Conservation (phyloP, 176 grass and related monocot genomes). For the Carex cristatella region DNA sequence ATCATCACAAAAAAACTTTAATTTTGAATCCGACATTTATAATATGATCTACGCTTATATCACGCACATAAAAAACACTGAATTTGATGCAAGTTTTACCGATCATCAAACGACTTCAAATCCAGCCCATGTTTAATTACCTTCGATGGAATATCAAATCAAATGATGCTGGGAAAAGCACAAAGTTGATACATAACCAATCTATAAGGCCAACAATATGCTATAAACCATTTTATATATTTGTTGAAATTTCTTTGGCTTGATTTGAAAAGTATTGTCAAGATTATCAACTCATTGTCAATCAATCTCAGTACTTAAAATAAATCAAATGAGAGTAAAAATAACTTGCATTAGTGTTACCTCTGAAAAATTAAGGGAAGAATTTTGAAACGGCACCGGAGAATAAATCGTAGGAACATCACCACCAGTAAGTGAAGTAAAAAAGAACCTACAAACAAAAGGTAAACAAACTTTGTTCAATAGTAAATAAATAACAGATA, state of each 20-base stretch:
- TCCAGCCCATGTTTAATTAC: not conserved
- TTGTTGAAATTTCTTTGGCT: not conserved
- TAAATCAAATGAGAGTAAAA: not conserved
- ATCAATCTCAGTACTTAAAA: not conserved
- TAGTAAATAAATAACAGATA: slow-evolving; percentile 7
- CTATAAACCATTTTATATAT: not conserved
- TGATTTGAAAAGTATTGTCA: not conserved
- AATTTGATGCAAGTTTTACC: not conserved
- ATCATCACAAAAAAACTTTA: not conserved
- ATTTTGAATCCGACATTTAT: not conserved
- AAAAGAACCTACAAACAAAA: slow-evolving; percentile 43
- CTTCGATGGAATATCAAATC: not conserved
- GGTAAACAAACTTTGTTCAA: slow-evolving; percentile 12
- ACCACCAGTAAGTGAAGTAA: slow-evolving; percentile 48
- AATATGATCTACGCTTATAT: not conserved
- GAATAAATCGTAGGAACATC: slow-evolving; percentile 83
- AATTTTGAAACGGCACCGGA: slow-evolving; percentile 66
- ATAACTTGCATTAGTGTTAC: slow-evolving; percentile 15
- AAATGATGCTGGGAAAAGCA: not conserved
- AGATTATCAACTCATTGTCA: not conserved
- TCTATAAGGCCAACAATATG: not conserved
- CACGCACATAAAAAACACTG: not conserved
- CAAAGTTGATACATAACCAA: not conserved
- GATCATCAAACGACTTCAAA: not conserved
- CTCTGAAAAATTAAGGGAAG: slow-evolving; percentile 60